Percentiles rank a stretch among this genome's conserved stretches.
Evolutionary conservation across 2,329 filamentous ascomycete species (phyloP).

Genomic region (Macrophomina phaseolina): DNA sequence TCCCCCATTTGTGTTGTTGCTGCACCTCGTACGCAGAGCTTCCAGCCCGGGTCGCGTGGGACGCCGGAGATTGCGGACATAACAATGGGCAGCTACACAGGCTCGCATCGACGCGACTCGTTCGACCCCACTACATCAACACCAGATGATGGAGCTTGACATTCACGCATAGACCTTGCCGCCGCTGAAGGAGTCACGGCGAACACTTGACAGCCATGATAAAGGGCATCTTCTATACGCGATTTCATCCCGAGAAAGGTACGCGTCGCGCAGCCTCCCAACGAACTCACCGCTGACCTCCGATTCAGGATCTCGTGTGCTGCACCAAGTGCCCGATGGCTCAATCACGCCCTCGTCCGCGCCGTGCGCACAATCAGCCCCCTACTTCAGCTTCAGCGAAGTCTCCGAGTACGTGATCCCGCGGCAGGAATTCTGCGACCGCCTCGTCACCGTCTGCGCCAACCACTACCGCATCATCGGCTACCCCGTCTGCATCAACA

Average conservation of each 20-base stretch:
- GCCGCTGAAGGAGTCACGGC: background rate
- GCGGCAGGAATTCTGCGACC: slow-evolving; percentile 92
- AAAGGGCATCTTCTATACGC: slow-evolving; percentile 70
- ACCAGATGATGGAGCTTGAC: slow-evolving; percentile 14
- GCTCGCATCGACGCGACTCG: background rate
- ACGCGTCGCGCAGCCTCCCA: slow-evolving; percentile 6
- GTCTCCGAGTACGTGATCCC: slow-evolving; percentile 94
- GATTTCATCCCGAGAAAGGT: slow-evolving; percentile 64
- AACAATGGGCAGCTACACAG: background rate
- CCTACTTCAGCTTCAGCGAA: slow-evolving; percentile 83
- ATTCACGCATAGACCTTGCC: background rate
- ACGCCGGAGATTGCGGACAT: slow-evolving; percentile 22
- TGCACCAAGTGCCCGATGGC: slow-evolving; percentile 68
- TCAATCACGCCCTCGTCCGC: slow-evolving; percentile 54
- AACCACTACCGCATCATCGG: slow-evolving; percentile 83
- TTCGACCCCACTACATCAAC: slow-evolving; percentile 3
- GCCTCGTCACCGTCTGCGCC: slow-evolving; percentile 76
- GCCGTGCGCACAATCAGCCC: slow-evolving; percentile 57
- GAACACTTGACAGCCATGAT: slow-evolving; percentile 52
- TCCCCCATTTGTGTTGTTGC: too few species aligned
- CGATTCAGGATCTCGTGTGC: slow-evolving; percentile 62
- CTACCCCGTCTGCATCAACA: slow-evolving; percentile 83
- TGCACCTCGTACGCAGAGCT: too few species aligned
- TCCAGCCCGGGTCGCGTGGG: background rate
- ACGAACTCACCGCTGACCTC: slow-evolving; percentile 24